These are phyloP conservation scores for Colletotrichum salicis DNA, from an alignment of 2,329 filamentous ascomycete genomes.

Conservation along the genomic window DNA sequence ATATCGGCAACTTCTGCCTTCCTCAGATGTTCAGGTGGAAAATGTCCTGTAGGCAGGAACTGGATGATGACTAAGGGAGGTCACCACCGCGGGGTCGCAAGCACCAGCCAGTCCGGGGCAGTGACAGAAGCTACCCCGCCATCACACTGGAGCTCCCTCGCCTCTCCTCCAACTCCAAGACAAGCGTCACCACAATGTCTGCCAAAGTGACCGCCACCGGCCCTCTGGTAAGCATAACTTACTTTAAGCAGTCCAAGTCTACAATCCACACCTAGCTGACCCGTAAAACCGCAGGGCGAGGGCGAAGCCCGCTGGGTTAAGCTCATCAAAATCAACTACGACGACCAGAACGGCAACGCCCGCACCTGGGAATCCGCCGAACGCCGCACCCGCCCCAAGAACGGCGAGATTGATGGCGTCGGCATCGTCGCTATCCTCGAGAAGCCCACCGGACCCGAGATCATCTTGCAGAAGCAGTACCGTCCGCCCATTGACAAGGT, in stretches of 20 bases:
- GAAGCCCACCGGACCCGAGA: constrained; percentile 62
- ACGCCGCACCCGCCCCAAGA: constrained; percentile 72
- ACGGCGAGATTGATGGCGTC: constrained; percentile 75
- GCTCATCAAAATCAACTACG: constrained; percentile 71
- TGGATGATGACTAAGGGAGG: neutral
- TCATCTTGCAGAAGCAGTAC: constrained; percentile 75
- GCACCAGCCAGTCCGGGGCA: neutral
- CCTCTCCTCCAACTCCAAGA: neutral
- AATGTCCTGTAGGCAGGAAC: neutral
- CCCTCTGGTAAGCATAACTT: constrained; percentile 53
- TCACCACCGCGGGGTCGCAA: neutral
- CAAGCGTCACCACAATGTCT: constrained; percentile 1
- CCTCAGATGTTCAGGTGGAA: neutral
- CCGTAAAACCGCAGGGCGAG: constrained; percentile 50
- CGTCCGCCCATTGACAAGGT: constrained; percentile 69
- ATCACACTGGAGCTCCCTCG: neutral
- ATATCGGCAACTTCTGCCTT: too few relatives aligned
- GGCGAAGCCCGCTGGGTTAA: constrained; percentile 69
- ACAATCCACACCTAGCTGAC: neutral
- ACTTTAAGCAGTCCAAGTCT: neutral
- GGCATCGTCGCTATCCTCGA: constrained; percentile 77
- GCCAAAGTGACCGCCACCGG: constrained; percentile 56
- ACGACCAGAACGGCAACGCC: constrained; percentile 67
- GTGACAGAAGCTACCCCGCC: neutral
- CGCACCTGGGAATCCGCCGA: constrained; percentile 80